phyloP scores from a whole-genome alignment of 2,329 filamentous ascomycete species.

The Myriosclerotinia curreyana region DNA sequence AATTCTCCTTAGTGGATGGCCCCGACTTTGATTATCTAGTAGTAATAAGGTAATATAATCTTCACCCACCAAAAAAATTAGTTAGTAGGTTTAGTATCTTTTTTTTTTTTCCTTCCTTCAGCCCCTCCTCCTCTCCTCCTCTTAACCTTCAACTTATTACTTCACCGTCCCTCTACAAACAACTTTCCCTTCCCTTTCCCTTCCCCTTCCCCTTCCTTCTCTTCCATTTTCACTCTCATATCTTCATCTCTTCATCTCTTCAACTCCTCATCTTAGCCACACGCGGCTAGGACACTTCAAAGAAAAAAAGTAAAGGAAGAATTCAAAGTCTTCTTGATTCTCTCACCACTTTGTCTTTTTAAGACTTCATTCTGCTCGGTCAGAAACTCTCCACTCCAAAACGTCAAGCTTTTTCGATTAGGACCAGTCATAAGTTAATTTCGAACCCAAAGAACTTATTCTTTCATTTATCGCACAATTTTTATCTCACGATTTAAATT shows the following conservation, averaged over 20 bases:
- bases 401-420: conserved; percentile 21
- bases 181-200: conserved; percentile 21
- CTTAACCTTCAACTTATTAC: no score
- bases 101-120: conserved; percentile 16
- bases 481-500: conserved; percentile 23
- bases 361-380: conserved; percentile 27
- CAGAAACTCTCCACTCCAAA: conserved; percentile 36
- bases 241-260: conserved; percentile 24
- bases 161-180: no score
- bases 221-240: conserved; percentile 24
- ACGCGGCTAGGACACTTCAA: conserved; percentile 37
- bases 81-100: not conserved
- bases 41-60: no score
- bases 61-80: not conserved
- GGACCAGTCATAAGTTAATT: conserved; percentile 32
- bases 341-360: not conserved
- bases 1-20: not conserved
- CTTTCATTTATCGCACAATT: conserved; percentile 32
- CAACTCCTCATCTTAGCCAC: conserved; percentile 33
- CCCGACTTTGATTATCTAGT: not conserved
- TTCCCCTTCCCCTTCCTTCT: conserved; percentile 19
- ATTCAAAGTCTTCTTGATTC: conserved; percentile 24
- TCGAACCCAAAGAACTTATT: conserved; percentile 31
- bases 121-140: conserved; percentile 11
- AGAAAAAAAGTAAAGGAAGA: conserved; percentile 16